Evolutionary conservation across 345 rosid species (phyloP).

Genomic region (Turritis glabra): DNA sequence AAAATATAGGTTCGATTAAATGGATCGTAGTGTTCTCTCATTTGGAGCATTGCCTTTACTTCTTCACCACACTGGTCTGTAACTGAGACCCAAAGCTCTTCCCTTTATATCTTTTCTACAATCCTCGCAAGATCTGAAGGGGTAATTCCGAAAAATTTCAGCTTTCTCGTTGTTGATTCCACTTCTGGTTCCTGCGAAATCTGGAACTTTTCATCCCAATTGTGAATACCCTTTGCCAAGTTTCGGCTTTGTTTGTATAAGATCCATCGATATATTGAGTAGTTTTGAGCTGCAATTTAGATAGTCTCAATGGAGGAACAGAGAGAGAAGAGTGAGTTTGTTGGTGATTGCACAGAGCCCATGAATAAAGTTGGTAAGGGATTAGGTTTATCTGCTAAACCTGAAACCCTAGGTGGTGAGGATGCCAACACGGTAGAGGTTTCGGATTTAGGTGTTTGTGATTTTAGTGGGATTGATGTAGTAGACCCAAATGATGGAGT

Average conservation of each 20-base stretch:
- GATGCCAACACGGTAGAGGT: neutral
- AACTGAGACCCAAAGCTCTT: slow-evolving; percentile 23
- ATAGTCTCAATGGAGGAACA: slow-evolving; percentile 25
- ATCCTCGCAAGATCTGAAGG: neutral
- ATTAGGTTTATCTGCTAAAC: slow-evolving; percentile 8
- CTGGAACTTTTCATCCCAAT: neutral
- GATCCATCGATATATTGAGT: slow-evolving; percentile 11
- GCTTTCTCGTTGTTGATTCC: neutral
- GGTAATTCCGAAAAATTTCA: slow-evolving; percentile 9
- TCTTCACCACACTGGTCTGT: slow-evolving; percentile 25
- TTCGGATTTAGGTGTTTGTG: slow-evolving; percentile 15
- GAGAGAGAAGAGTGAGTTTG: slow-evolving; percentile 13
- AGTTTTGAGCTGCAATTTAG: neutral
- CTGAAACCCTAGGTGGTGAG: slow-evolving; percentile 30
- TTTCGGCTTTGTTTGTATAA: neutral
- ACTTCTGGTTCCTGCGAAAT: neutral
- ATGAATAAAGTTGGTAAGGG: slow-evolving; percentile 21
- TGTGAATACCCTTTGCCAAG: neutral
- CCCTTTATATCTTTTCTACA: neutral
- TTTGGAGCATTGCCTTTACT: neutral
- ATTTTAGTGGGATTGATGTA: neutral
- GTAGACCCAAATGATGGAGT: neutral
- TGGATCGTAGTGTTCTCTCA: neutral
- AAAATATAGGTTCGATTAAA: neutral
- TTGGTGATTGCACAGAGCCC: slow-evolving; percentile 19